A percentile compares a stretch with the other conserved stretches of the same genome.
phyloP scores from a whole-genome alignment of 2,329 filamentous ascomycete species.

The Plectosphaerella plurivora region DNA sequence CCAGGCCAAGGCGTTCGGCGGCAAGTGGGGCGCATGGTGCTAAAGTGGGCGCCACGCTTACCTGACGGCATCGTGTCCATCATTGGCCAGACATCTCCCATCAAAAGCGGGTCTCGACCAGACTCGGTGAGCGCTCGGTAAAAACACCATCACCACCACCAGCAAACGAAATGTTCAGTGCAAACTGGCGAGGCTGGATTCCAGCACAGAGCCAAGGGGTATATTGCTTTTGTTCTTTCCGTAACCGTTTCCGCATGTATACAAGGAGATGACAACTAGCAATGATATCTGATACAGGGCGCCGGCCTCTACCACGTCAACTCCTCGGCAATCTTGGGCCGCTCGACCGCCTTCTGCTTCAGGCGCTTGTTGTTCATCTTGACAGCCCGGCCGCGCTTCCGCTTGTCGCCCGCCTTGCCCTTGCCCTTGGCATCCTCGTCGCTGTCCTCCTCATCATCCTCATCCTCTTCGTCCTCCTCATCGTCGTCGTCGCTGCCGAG shows the following conservation, averaged over 20 bases:
- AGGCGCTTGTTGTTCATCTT: constrained; percentile 38
- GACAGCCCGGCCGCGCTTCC: constrained; percentile 44
- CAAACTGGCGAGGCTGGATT: too few relatives aligned
- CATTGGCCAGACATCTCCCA: too few relatives aligned
- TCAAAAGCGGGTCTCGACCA: too few relatives aligned
- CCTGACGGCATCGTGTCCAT: too few relatives aligned
- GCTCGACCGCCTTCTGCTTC: constrained; percentile 41
- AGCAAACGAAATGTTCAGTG: too few relatives aligned
- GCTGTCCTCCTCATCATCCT: constrained; percentile 52
- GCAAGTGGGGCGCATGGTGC: too few relatives aligned
- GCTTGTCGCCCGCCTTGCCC: constrained; percentile 51
- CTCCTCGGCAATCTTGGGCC: constrained; percentile 34
- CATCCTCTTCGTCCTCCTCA: constrained; percentile 55
- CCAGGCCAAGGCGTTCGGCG: too few relatives aligned
- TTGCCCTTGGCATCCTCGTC: constrained; percentile 53
- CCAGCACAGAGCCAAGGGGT: not conserved
- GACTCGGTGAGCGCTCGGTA: too few relatives aligned
- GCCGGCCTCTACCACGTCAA: constrained; percentile 29
- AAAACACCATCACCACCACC: too few relatives aligned
- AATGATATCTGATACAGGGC: too few relatives aligned
- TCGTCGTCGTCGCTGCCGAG: constrained; percentile 65
- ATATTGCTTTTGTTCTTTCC: not conserved
- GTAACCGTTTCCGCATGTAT: not conserved
- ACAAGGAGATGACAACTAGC: not conserved
- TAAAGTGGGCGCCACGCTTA: too few relatives aligned